Evolutionary conservation across 2,329 filamentous ascomycete genomes (phyloP).

Genomic region (Huntiella moniliformis): DNA sequence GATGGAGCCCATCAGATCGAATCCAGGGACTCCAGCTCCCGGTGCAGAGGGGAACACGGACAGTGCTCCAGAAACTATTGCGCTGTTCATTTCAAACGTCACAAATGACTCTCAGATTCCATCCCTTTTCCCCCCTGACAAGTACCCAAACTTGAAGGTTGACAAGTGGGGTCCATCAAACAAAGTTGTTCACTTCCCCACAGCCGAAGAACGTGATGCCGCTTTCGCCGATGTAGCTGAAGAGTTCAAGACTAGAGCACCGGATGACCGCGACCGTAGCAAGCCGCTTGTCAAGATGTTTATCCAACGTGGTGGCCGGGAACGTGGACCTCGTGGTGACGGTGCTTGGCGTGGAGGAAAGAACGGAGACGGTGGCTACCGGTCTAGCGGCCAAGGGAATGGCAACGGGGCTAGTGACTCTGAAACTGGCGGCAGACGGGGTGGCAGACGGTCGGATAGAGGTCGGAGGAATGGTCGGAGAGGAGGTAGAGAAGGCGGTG

Average conservation of each 20-base stretch:
- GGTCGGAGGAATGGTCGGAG: slow-evolving; percentile 33
- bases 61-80: slow-evolving; percentile 44
- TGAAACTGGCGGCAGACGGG: slow-evolving; percentile 34
- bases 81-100: slow-evolving; percentile 77
- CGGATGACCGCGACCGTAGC: slow-evolving; percentile 43
- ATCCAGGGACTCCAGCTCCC: slow-evolving; percentile 29
- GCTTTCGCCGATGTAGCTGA: slow-evolving; percentile 57
- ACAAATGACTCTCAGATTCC: slow-evolving; percentile 67
- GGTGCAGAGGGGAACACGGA: slow-evolving; percentile 39
- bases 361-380: slow-evolving; percentile 54
- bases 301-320: slow-evolving; percentile 35
- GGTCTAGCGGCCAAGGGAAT: slow-evolving; percentile 42
- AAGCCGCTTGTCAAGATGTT: slow-evolving; percentile 73
- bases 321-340: slow-evolving; percentile 40
- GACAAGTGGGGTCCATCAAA: slow-evolving; percentile 64
- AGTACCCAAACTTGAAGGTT: slow-evolving; percentile 64
- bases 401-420: slow-evolving; percentile 47
- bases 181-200: slow-evolving; percentile 75
- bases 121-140: slow-evolving; percentile 65
- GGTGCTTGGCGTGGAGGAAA: slow-evolving; percentile 50
- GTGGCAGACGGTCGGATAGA: slow-evolving; percentile 37
- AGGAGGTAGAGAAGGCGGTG: slow-evolving; percentile 28
- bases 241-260: slow-evolving; percentile 54
- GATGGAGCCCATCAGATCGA: too few relatives aligned
- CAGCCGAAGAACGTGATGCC: slow-evolving; percentile 57